Conservation (phyloP, 352 stramenopile species). For the Pilasporangium apinafurcum region DNA sequence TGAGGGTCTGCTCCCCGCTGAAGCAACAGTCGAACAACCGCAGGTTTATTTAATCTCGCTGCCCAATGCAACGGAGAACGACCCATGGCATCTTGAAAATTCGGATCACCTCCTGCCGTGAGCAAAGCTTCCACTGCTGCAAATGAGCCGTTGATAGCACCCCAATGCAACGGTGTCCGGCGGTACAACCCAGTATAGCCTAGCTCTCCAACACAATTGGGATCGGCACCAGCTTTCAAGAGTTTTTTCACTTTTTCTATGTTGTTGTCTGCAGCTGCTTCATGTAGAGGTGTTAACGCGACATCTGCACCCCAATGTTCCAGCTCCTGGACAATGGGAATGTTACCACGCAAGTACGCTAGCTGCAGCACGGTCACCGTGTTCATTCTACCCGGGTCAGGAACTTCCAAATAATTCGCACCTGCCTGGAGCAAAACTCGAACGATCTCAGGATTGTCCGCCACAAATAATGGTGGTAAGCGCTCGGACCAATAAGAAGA, state of each 20-base stretch:
- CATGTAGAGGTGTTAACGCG: constrained; percentile 72
- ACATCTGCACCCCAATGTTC: constrained; percentile 76
- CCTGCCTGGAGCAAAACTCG: constrained; percentile 45
- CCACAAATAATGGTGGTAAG: constrained; percentile 59
- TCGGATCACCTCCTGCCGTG: constrained; percentile 45
- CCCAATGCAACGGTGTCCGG: constrained; percentile 70
- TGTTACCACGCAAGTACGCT: constrained; percentile 61
- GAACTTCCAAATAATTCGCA: constrained; percentile 65
- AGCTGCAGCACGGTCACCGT: constrained; percentile 62
- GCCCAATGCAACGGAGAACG: constrained; percentile 69
- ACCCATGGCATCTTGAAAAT: constrained; percentile 60
- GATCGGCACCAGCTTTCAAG: constrained; percentile 38
- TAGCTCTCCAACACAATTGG: constrained; percentile 63
- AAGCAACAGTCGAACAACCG: constrained; percentile 43
- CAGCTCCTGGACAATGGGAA: constrained; percentile 50
- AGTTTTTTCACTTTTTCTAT: constrained; percentile 26
- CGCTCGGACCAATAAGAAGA: constrained; percentile 63
- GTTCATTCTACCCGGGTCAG: constrained; percentile 60
- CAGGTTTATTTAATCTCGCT: constrained; percentile 42
- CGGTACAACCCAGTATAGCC: constrained; percentile 61
- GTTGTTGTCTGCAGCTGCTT: constrained; percentile 44
- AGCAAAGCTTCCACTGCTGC: constrained; percentile 40
- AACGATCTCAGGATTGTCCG: constrained; percentile 63
- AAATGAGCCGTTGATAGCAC: constrained; percentile 42
- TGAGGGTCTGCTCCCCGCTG: constrained; percentile 42